Evolutionary conservation across 169 alveolate genomes (phyloP), one percentile per base, ranked within the genome.

Genomic region (Ichthyophthirius multifiliis): DNA sequence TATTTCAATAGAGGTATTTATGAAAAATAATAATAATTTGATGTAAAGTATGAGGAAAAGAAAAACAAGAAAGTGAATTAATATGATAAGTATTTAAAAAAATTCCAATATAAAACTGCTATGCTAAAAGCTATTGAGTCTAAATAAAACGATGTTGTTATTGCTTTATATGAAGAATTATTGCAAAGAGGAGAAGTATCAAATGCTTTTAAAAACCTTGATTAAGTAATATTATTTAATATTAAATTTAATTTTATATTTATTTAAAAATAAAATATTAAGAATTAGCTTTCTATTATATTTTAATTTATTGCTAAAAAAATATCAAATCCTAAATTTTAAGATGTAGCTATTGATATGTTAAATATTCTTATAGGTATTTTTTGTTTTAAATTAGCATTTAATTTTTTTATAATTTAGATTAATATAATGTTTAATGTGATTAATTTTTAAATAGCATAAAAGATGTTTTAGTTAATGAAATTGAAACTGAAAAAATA

Each of bases 161-260:
- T 39, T 20, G 46, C 43, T 6, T 39, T 67, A n/a, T 67, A 67
- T 67, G 77, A 67, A 67, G 77, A 67, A 67, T 67, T 67, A 18
- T n/a, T 67, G n/a, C 31, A 67, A 67, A 67, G 77, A 20, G 77
- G 77, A 16, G 43, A 41, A 34, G 20, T 67, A 16, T 37, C 20
- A 1, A 35, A 67, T 37, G 43, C 77, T 9, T 39, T 67, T 15
- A 67, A 35, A 39, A 67, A 67, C 41, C 27, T 67, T 18, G 77
- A 67, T 37, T 30, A 67, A 27, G 77, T 67, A 64, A 32, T 20
- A 15, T 32, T n/a, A 20, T 67, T 39, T 34, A 39, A 67, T 13
- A 7, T 3, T n/a, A 37, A 7, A 4, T 16, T 10, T 0, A 13
- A 0, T 9, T 16, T 2, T 34, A 13, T 16, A 13, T 35, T n/a